phyloP scores from a whole-genome alignment of 2,329 filamentous ascomycete genomes.

The Biscogniauxia marginata region DNA sequence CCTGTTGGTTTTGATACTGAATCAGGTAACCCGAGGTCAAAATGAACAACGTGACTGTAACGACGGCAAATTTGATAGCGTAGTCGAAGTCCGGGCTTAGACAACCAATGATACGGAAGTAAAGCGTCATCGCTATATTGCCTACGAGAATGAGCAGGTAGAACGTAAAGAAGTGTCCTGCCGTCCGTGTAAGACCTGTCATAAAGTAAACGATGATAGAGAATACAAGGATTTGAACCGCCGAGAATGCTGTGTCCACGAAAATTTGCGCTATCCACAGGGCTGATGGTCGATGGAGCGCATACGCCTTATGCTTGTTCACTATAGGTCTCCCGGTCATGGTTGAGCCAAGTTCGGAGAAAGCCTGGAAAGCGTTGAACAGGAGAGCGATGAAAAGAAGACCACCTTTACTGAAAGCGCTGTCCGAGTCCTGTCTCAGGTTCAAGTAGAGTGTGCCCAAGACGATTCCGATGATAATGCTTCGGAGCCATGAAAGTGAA shows the following conservation, averaged over 20 bases:
- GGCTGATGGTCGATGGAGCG: slow-evolving; percentile 78
- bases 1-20: slow-evolving; percentile 71
- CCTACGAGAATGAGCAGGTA: slow-evolving; percentile 67
- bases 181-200: slow-evolving; percentile 65
- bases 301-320: slow-evolving; percentile 81
- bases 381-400: slow-evolving; percentile 76
- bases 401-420: slow-evolving; percentile 78
- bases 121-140: slow-evolving; percentile 72
- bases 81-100: slow-evolving; percentile 80
- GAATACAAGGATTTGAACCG: slow-evolving; percentile 69
- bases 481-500: slow-evolving; percentile 65
- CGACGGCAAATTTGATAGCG: slow-evolving; percentile 77
- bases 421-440: slow-evolving; percentile 62
- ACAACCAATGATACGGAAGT: slow-evolving; percentile 74
- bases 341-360: slow-evolving; percentile 70
- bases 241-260: slow-evolving; percentile 72
- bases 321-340: slow-evolving; percentile 77
- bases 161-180: slow-evolving; percentile 76
- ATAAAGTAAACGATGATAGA: slow-evolving; percentile 79
- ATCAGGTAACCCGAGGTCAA: slow-evolving; percentile 82
- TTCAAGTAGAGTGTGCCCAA: slow-evolving; percentile 77
- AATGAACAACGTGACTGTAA: slow-evolving; percentile 79
- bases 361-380: slow-evolving; percentile 87
- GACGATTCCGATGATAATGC: slow-evolving; percentile 73
- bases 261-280: slow-evolving; percentile 82